These are phyloP conservation scores for Komagataella phaffii DNA, from an alignment of 805 yeast genomes.

Conservation along the genomic window DNA sequence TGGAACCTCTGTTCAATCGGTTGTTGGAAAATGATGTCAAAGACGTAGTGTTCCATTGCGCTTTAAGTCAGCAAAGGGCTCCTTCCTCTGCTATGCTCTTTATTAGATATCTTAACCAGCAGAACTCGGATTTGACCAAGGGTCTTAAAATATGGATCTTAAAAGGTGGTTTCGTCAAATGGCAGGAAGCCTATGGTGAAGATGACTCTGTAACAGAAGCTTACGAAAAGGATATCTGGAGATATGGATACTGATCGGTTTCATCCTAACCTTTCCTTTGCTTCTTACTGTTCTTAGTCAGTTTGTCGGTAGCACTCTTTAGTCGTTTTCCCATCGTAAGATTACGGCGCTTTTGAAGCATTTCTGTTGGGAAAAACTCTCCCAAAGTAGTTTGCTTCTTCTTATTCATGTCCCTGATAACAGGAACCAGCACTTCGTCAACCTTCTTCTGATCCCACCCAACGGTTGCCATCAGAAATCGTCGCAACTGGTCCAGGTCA, in stretches of 20 bases:
- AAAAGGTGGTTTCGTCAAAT: conserved; percentile 71
- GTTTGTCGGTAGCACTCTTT: conserved; percentile 39
- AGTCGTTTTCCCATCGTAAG: conserved; percentile 46
- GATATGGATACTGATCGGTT: neutral
- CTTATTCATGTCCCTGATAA: conserved; percentile 66
- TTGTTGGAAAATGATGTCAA: conserved; percentile 19
- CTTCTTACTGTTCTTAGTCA: conserved; percentile 15
- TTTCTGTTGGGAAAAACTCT: conserved; percentile 57
- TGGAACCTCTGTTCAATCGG: conserved; percentile 23
- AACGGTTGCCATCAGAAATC: conserved; percentile 51
- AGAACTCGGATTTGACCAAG: conserved; percentile 9
- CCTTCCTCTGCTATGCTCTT: conserved; percentile 71
- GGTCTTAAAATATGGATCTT: conserved; percentile 52
- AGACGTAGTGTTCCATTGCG: conserved; percentile 80
- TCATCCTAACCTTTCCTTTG: neutral
- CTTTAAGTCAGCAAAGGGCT: conserved; percentile 82
- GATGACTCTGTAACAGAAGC: conserved; percentile 53
- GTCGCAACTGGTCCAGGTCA: conserved; percentile 64
- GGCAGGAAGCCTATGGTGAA: conserved; percentile 69
- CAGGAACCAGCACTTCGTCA: conserved; percentile 77
- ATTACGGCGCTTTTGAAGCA: conserved; percentile 30
- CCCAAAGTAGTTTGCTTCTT: conserved; percentile 48
- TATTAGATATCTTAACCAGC: conserved; percentile 24
- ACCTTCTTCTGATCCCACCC: conserved; percentile 72
- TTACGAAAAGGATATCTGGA: conserved; percentile 30